These are phyloP conservation scores for Artemisia argyi DNA, from an alignment of 129 eudicot genomes.

Conservation along the genomic window DNA sequence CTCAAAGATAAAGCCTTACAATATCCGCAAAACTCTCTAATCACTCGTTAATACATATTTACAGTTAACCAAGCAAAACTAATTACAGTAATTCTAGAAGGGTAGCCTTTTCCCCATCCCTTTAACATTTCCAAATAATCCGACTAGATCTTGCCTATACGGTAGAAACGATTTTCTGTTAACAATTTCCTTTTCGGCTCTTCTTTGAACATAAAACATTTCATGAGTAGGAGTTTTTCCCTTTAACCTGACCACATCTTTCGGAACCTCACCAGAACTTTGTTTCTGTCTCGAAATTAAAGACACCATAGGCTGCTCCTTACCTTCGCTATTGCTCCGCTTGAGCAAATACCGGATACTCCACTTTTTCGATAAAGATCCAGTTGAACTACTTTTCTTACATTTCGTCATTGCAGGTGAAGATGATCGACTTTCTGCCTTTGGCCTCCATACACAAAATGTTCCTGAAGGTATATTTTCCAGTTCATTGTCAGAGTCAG, in stretches of 20 bases:
- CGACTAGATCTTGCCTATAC: constrained; percentile 51
- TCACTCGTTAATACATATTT: too few species aligned
- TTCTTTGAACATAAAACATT: constrained; percentile 41
- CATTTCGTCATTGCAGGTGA: background rate
- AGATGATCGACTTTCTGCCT: constrained; percentile 16
- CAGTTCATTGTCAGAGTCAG: constrained; percentile 29
- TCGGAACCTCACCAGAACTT: background rate
- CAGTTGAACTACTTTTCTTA: constrained; percentile 71
- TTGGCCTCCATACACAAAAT: constrained; percentile 66
- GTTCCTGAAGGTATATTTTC: constrained; percentile 49
- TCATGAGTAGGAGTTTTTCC: constrained; percentile 34
- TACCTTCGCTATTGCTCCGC: constrained; percentile 67
- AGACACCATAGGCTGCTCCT: constrained; percentile 33
- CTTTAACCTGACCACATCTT: background rate
- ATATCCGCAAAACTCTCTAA: too few species aligned
- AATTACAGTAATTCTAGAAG: constrained; percentile 17
- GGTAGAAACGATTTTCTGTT: constrained; percentile 62
- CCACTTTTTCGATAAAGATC: constrained; percentile 58
- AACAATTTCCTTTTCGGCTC: constrained; percentile 47
- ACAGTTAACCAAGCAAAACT: too few species aligned
- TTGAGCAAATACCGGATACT: constrained; percentile 45
- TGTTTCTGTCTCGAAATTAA: constrained; percentile 33
- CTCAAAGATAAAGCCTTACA: too few species aligned
- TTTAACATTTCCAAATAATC: constrained; percentile 7
- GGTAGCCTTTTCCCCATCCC: constrained; percentile 12